Conservation (phyloP, 345 rosid species). For the Linum trigynum region DNA sequence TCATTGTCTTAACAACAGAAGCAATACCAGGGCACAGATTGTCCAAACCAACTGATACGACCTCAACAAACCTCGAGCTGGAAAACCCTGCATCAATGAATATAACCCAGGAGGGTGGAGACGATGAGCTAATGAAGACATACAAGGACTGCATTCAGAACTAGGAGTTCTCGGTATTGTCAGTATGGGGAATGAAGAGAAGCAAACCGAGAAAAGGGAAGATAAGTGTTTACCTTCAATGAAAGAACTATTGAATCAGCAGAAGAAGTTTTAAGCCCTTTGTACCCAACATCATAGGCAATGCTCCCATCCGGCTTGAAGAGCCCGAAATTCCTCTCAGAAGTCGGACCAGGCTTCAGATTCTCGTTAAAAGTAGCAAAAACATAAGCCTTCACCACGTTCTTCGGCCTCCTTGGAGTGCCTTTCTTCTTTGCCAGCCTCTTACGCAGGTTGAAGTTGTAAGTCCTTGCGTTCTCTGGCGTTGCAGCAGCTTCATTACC, state of each 20-base stretch:
- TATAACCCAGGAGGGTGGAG: neutral
- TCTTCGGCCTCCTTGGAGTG: constrained; percentile 79
- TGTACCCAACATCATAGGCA: constrained; percentile 74
- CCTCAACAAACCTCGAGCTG: neutral
- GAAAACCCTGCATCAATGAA: neutral
- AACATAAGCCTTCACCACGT: constrained; percentile 59
- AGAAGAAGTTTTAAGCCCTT: constrained; percentile 67
- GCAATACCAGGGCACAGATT: neutral
- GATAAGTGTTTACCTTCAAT: constrained; percentile 50
- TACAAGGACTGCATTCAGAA: too few species aligned
- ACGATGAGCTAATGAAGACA: neutral
- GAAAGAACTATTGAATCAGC: constrained; percentile 33
- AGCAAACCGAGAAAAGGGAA: constrained; percentile 12
- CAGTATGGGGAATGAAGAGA: too few species aligned
- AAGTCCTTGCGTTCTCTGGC: constrained; percentile 64
- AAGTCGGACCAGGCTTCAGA: constrained; percentile 66
- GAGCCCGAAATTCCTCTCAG: constrained; percentile 88
- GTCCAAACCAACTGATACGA: neutral
- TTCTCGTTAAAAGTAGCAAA: constrained; percentile 90
- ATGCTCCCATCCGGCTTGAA: constrained; percentile 89
- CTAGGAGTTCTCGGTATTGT: too few species aligned
- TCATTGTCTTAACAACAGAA: constrained; percentile 3
- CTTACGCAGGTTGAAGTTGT: constrained; percentile 81
- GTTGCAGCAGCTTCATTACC: constrained; percentile 83
- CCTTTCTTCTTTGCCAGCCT: constrained; percentile 94